phyloP scores from a whole-genome alignment of 1,284 basidiomycete species.

The Naganishia liquefaciens region DNA sequence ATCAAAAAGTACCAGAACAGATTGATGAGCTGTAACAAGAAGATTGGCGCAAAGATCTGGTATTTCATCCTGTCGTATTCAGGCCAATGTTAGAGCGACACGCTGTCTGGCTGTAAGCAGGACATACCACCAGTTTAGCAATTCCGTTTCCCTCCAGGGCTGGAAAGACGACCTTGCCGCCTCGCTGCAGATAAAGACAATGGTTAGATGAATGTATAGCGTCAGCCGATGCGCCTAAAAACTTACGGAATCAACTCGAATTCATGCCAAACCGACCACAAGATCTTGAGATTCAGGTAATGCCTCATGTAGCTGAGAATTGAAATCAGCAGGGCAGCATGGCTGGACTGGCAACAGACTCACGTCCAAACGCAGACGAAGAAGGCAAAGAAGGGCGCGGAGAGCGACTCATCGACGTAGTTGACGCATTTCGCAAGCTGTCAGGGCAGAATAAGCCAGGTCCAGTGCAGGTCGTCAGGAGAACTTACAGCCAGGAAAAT shows the following conservation, averaged over 20 bases:
- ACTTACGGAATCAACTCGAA: conserved; percentile 78
- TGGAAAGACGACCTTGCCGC: conserved; percentile 41
- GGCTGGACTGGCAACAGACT: conserved; percentile 42
- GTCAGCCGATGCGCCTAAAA: too few relatives aligned
- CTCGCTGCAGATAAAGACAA: conserved; percentile 56
- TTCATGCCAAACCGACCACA: conserved; percentile 83
- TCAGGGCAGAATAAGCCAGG: conserved; percentile 25
- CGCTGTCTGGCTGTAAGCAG: neutral
- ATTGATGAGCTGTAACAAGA: conserved; percentile 77
- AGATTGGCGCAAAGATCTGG: conserved; percentile 74
- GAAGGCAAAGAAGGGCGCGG: conserved; percentile 65
- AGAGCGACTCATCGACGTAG: conserved; percentile 72
- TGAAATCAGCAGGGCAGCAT: neutral
- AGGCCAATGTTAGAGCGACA: neutral
- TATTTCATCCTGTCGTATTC: conserved; percentile 64
- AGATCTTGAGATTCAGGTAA: conserved; percentile 82
- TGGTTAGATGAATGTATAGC: neutral
- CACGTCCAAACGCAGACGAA: conserved; percentile 82
- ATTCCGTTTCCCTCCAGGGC: conserved; percentile 53
- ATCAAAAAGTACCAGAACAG: conserved; percentile 89
- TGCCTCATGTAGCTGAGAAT: conserved; percentile 84
- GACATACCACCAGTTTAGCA: conserved; percentile 64
- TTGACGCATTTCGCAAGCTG: conserved; percentile 83
- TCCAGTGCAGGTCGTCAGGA: neutral
- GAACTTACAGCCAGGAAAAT: conserved; percentile 75